Evolutionary conservation across 805 yeast genomes (phyloP), one percentile per base, ranked within the genome.

Genomic region (Candida oleophila): DNA sequence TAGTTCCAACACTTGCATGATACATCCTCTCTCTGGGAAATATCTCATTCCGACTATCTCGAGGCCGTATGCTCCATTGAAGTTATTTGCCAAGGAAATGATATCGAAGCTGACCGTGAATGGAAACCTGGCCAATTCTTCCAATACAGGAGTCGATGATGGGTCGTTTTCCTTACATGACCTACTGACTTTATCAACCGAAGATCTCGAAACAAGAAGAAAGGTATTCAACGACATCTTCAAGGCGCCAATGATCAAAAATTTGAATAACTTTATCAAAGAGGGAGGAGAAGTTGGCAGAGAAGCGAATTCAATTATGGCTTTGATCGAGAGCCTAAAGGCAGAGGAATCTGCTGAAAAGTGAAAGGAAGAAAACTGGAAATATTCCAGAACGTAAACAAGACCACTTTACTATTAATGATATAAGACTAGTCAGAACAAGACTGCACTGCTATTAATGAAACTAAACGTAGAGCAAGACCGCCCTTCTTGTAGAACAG

Each of bases 211-310:
- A 3, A 80, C 85, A 1, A 69, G 94, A 55, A 59, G 78, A 25
- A 73, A 73, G 43, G 67, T 83, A 0, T 63, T 87, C 46, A 59
- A 66, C 37, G 87, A 82, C 46, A 72, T 78, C 21, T 85, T 82
- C 55, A 56, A 66, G 38, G 62, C 63, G 1, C 79, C 78, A 9
- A 68, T 87, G 42, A 46, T 56, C 18, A 73, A 68, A 41, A 85
- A 87, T 33, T 68, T 85, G 19, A 68, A 65, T 1, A 69, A 69
- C 35, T 55, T 80, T 28, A 62, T 81, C 8, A 81, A 80, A 55
- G 94, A 87, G 52, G 95, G 89, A 11, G 91, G 91, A 1, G 88
- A 83, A 41, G 67, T 77, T 16, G 90, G 90, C 2, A 76, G 82
- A 50, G 76, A 69, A 48, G 72, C 74, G 19, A 61, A 62, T 41